These are phyloP conservation scores for Pseudofabraea citricarpa DNA, from an alignment of 2,329 filamentous ascomycete species.

Conservation along the genomic window DNA sequence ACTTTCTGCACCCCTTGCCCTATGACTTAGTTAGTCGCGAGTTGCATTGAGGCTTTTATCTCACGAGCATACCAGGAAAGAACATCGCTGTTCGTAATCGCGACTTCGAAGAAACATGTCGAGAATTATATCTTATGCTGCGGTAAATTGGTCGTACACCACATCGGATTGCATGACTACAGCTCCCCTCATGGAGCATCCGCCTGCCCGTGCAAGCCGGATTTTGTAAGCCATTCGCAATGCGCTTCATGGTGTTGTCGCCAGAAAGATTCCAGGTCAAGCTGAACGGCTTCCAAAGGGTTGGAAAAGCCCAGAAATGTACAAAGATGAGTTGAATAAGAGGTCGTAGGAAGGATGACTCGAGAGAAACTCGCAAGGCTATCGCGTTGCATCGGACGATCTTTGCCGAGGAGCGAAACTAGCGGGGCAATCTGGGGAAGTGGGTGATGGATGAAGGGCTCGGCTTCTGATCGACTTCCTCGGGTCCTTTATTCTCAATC, in stretches of 20 bases:
- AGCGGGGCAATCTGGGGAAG: not conserved
- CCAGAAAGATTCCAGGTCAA: not conserved
- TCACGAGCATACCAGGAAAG: conserved; percentile 28
- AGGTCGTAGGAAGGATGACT: too few species aligned
- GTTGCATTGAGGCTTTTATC: too few species aligned
- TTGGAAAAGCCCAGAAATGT: not conserved
- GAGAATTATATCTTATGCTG: conserved; percentile 8
- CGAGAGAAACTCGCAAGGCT: not conserved
- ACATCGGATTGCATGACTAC: too few species aligned
- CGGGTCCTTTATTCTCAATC: too few species aligned
- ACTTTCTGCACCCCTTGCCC: conserved; percentile 87
- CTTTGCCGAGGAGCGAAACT: not conserved
- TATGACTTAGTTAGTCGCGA: too few species aligned
- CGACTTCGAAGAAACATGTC: conserved; percentile 19
- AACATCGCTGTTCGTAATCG: conserved; percentile 31
- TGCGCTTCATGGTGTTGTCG: not conserved
- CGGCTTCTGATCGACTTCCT: too few species aligned
- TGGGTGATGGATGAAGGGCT: too few species aligned
- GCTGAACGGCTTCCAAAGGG: not conserved
- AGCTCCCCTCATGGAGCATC: too few species aligned
- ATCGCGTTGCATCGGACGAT: not conserved
- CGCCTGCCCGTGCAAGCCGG: too few species aligned
- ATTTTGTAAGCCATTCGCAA: too few species aligned
- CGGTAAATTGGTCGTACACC: not conserved
- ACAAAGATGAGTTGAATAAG: too few species aligned